Base-by-base conservation (phyloP, 2,329 filamentous ascomycete genomes). In the Ceratocystis huliohia region DNA sequence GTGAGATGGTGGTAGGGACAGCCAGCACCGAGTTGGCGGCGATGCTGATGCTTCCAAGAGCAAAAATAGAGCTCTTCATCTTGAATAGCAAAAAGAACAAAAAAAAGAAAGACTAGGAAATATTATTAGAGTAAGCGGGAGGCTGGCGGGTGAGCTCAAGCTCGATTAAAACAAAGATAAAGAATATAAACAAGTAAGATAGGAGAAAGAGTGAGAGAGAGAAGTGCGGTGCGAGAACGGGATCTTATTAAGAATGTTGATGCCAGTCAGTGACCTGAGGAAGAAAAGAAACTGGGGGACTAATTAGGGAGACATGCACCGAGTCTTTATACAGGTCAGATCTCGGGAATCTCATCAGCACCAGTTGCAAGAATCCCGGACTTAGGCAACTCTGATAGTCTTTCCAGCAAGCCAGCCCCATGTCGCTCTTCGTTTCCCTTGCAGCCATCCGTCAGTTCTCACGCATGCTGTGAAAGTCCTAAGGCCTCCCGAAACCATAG, bases 191-290 rank as follows among this genome's bases (percentile, higher is more conserved):
- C 10, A 67, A 44, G 10, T 17, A 56, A 41, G 37, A 13, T 41
- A 37, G 50, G 17, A 65, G 22, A 48, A 28, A 66, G 56, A 56
- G 20, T 48, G 66, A 65, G 48, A 53, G 37, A 44, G 37, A 48
- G 57, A 69, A 66, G 65, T 64, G 65, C 69, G 45, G 57, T 50
- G 53, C 45, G 67, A 66, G 68, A 66, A 64, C 28, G 17, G 56
- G 56, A 59, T 44, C 64, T 46, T 65, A 62, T 57, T 64, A 61
- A 53, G 22, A 28, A 64, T 64, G 59, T 44, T 56, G 64, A 61
- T 50, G 56, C 57, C 56, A 59, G 56, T 37, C 56, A 59, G 56
- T 37, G 56, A 59, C 56, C 56, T 68, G 64, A 66, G 33, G 61
- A 68, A 46, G 57, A 50, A 59, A 44, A 56, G 63, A 61, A 63